Percentiles rank a stretch among this genome's conserved stretches.
Evolutionary conservation across 1,284 basidiomycete genomes (phyloP).

Genomic region (Termitomyces sp.): DNA sequence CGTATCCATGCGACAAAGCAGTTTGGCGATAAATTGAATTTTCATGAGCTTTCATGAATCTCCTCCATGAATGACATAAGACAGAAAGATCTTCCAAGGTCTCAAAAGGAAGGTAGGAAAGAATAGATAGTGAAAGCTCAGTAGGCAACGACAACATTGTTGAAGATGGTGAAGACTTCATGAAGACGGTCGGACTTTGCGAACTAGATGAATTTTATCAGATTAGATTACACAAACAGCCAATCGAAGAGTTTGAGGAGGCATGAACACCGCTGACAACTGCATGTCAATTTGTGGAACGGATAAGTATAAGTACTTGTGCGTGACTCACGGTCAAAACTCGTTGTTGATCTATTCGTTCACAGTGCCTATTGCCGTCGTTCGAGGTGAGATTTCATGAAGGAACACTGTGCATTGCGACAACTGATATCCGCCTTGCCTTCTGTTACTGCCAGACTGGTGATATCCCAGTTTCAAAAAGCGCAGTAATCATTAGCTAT

Average conservation of each 20-base stretch:
- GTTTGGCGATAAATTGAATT: slow-evolving; percentile 46
- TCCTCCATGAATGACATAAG: slow-evolving; percentile 39
- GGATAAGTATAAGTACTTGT: neutral
- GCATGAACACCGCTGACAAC: no score
- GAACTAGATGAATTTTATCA: neutral
- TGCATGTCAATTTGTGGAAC: no score
- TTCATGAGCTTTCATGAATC: slow-evolving; percentile 42
- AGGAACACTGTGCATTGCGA: neutral
- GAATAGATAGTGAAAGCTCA: slow-evolving; percentile 42
- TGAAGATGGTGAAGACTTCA: neutral
- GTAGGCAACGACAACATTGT: slow-evolving; percentile 18
- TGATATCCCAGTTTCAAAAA: neutral
- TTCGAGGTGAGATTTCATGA: no score
- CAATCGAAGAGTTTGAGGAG: no score
- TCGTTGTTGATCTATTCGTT: no score
- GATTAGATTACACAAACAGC: neutral
- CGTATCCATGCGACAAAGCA: slow-evolving; percentile 44
- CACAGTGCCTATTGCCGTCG: no score
- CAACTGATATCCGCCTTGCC: neutral
- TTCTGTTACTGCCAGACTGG: neutral
- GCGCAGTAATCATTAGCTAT: neutral
- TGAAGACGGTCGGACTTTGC: neutral
- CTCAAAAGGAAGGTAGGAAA: slow-evolving; percentile 43
- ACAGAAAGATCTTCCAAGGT: slow-evolving; percentile 30
- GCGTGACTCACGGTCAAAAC: neutral